Base-by-base conservation (phyloP, 73 alveolate genomes). In the Blepharisma stoltei region DNA sequence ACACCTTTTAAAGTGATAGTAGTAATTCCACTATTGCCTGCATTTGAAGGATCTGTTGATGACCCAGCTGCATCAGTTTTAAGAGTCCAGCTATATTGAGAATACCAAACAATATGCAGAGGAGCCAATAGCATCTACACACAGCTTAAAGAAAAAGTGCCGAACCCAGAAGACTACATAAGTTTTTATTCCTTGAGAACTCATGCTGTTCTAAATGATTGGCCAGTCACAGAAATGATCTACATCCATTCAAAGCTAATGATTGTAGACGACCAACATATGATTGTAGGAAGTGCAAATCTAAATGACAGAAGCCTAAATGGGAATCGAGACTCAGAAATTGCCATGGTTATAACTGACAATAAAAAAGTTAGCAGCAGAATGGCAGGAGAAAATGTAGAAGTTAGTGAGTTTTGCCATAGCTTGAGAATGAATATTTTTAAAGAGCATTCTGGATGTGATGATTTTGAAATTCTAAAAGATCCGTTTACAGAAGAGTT, bases 21-120 rank as follows among this genome's bases (percentile, higher is more conserved):
- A 7, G 84, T 96, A 70, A 70, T 96, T 6, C 98, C 99, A 6
- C 80, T 94, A n/a, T 54, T 92, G 49, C 98, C 99, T 49, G 99
- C 97, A 4, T 96, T 96, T 81, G 92, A 93, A 9, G 99, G 99
- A 5, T 97, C 94, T 76, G 89, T 94, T 0, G 68, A 70, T 55
- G 86, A 87, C n/a, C 41, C 86, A 0, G 78, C 54, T 52, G 47
- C 90, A 9, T 77, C 86, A 9, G 92, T 86, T 5, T 44, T 89
- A 73, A 88, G 87, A 83, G 80, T 81, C 25, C 91, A 94, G 81
- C 87, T 78, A 76, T 96, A 85, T 68, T 94, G 78, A 89, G 90
- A 89, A 55, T 89, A 82, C 21, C 68, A 83, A 45, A 86, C 98
- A 1, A 92, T 92, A n/a, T 71, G 91, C 32, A 81, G 87, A 78